Conservation (phyloP, 345 rosid species). For the Hirschfeldia incana region DNA sequence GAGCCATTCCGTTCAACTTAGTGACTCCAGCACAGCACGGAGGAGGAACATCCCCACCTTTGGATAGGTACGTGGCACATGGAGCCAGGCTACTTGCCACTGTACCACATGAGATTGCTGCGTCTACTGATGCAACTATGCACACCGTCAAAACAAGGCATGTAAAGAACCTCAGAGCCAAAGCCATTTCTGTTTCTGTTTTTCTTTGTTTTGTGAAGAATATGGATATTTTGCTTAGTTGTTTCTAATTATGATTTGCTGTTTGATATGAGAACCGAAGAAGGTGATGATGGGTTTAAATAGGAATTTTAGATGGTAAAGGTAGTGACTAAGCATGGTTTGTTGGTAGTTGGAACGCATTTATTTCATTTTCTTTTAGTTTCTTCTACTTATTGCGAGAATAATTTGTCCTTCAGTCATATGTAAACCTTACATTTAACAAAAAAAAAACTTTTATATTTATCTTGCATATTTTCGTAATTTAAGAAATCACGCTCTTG, state of each 20-base stretch:
- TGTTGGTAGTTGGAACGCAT: neutral
- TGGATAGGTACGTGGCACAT: neutral
- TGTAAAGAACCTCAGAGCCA: neutral
- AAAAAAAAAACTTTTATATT: too few relatives aligned
- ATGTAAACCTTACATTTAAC: too few relatives aligned
- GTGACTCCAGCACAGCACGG: neutral
- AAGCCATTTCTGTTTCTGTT: neutral
- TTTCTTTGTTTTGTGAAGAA: neutral
- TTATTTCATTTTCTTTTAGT: neutral
- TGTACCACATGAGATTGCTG: neutral
- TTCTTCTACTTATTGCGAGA: neutral
- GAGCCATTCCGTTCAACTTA: neutral
- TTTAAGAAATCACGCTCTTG: neutral
- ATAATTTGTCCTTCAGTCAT: neutral
- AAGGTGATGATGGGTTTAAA: neutral
- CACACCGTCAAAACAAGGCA: neutral
- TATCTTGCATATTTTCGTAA: too few relatives aligned
- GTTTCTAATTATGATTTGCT: neutral
- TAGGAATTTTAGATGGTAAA: neutral
- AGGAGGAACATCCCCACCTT: neutral
- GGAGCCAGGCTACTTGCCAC: neutral
- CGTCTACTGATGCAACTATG: neutral
- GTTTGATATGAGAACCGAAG: neutral
- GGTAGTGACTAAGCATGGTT: neutral
- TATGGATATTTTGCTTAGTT: neutral